phyloP scores from a whole-genome alignment of 768 basidiomycete genomes.

The Pholiota microspora region DNA sequence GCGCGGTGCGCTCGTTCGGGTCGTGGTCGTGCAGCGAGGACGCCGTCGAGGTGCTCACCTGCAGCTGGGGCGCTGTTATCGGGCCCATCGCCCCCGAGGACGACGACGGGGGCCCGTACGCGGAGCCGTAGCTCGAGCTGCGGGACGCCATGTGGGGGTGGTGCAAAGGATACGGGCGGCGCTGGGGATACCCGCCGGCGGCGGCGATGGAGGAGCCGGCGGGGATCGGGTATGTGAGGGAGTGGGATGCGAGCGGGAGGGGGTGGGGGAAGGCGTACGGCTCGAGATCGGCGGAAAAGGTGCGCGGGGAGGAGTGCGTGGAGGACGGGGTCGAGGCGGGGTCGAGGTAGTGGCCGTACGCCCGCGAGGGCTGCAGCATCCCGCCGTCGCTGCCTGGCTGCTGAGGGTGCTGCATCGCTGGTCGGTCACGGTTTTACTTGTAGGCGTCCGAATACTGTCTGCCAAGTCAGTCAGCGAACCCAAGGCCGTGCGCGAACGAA shows the following conservation, averaged over 20 bases:
- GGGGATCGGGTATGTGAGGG: conserved; percentile 27
- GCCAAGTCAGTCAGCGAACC: too few species aligned
- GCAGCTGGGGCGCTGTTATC: conserved; percentile 25
- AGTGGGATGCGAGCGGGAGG: conserved; percentile 15
- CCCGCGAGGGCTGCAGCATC: conserved; percentile 12
- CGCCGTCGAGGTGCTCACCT: conserved; percentile 37
- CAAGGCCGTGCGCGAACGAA: too few species aligned
- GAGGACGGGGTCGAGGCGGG: conserved; percentile 35
- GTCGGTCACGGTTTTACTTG: too few species aligned
- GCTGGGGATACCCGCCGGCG: background rate
- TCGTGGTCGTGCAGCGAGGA: conserved; percentile 37
- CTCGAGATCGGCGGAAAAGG: conserved; percentile 25
- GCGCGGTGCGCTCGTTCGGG: conserved; percentile 46
- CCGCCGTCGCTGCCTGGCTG: background rate
- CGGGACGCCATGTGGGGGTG: conserved; percentile 13
- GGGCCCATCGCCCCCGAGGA: conserved; percentile 23
- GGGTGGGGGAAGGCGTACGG: conserved; percentile 15
- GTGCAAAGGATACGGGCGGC: conserved; percentile 1
- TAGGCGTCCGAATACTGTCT: too few species aligned
- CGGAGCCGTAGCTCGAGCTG: background rate
- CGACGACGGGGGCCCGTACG: conserved; percentile 20
- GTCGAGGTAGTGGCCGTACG: conserved; percentile 25
- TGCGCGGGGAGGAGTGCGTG: conserved; percentile 30
- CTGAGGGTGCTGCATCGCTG: background rate
- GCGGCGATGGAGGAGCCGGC: conserved; percentile 5